Evolutionary conservation across 495 filamentous ascomycete genomes (phyloP).

Genomic region (Xylaria scruposa): DNA sequence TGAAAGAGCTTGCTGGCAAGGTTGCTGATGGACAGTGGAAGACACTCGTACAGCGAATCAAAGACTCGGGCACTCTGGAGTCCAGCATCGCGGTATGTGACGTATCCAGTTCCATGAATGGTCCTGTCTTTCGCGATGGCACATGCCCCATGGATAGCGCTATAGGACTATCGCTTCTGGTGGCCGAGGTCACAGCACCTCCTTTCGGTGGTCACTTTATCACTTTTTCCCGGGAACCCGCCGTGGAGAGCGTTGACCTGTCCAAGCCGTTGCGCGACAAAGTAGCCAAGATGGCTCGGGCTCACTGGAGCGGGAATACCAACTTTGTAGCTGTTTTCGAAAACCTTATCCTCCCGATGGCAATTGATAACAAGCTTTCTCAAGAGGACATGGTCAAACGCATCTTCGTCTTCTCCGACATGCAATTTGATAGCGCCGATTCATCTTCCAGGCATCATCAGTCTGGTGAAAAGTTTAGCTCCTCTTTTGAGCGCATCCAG

Average conservation of each 20-base stretch:
- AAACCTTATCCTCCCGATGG: constrained; percentile 52
- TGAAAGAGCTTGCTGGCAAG: constrained; percentile 28
- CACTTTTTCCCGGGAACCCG: constrained; percentile 50
- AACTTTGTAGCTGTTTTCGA: constrained; percentile 55
- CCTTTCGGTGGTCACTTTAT: constrained; percentile 56
- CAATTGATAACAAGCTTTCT: constrained; percentile 44
- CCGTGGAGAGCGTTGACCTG: constrained; percentile 42
- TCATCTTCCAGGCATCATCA: not conserved
- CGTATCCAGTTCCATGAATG: constrained; percentile 50
- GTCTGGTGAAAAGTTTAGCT: constrained; percentile 18
- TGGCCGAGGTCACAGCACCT: constrained; percentile 50
- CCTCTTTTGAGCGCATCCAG: constrained; percentile 50
- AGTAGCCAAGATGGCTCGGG: not conserved
- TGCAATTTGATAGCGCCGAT: constrained; percentile 51
- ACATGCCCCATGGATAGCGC: constrained; percentile 53
- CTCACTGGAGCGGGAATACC: constrained; percentile 46
- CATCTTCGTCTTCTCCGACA: constrained; percentile 57
- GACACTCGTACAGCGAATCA: constrained; percentile 53
- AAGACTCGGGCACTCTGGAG: constrained; percentile 51
- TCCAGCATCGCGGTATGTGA: constrained; percentile 56
- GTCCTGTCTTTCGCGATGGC: constrained; percentile 44
- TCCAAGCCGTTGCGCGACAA: constrained; percentile 32
- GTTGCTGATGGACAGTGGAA: constrained; percentile 56
- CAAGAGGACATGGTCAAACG: constrained; percentile 57
- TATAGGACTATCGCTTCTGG: constrained; percentile 54